Evolutionary conservation across 306 rosid genomes (phyloP).

Genomic region (Malus sylvestris): DNA sequence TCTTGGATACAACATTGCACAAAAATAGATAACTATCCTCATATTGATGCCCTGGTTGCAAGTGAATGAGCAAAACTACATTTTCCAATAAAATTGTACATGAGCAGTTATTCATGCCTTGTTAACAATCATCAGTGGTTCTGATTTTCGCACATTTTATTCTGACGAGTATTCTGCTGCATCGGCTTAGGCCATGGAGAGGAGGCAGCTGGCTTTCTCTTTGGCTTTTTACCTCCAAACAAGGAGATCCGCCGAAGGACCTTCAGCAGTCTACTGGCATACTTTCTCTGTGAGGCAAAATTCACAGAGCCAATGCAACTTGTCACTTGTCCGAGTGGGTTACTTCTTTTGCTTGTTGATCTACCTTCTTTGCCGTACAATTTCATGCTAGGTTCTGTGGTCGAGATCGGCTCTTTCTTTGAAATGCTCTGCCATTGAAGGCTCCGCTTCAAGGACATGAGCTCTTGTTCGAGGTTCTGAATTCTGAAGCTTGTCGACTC

Average conservation of each 20-base stretch:
- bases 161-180: conserved; percentile 17
- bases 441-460: conserved; percentile 58
- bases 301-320: conserved; percentile 70
- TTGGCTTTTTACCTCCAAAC: conserved; percentile 55
- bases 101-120: neutral
- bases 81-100: neutral
- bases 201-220: conserved; percentile 40
- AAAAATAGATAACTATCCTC: neutral
- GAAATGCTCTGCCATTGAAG: conserved; percentile 49
- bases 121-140: neutral
- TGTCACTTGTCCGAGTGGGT: conserved; percentile 46
- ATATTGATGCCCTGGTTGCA: neutral
- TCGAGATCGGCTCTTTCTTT: conserved; percentile 32
- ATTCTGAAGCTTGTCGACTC: conserved; percentile 88
- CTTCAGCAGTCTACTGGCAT: conserved; percentile 52
- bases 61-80: neutral
- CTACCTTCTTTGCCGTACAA: conserved; percentile 41
- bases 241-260: conserved; percentile 43
- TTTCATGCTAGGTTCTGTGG: conserved; percentile 30
- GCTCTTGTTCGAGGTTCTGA: conserved; percentile 71
- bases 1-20: neutral
- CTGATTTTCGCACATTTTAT: conserved; percentile 17
- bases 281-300: conserved; percentile 58
- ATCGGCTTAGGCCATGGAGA: conserved; percentile 31
- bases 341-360: conserved; percentile 47